Base-by-base conservation (phyloP, 768 basidiomycete genomes). In the Termitomyces sp. region DNA sequence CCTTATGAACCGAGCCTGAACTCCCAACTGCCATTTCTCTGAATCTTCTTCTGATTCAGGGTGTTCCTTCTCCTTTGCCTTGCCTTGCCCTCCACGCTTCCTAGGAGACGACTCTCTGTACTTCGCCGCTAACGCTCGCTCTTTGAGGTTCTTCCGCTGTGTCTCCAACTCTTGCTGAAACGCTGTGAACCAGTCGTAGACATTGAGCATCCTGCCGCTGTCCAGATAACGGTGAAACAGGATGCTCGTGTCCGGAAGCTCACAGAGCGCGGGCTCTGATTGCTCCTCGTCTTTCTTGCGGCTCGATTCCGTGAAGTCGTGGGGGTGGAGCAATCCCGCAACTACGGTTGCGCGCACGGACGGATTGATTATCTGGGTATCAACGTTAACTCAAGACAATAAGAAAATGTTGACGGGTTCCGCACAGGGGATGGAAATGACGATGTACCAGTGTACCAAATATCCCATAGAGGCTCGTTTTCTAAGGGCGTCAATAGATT, bases 131-230 rank as follows among this genome's bases (percentile, higher is more conserved):
- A 41, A 30, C 7, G 46, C 59, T 30, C 59, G 47, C 30, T 57
- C 57, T 53, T 61, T 63, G 12, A 67, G 53, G 14, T 71, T 62
- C 58, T 64, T 51, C n/a, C 71, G 66, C 70, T 88, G 88, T 1
- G 71, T 72, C 66, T 90, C 89, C 52, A 93, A 69, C 32, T 81
- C 86, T 21, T 76, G 68, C 32, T 80, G 77, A 67, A 94, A 94
- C 23, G 86, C 80, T 61, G 89, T 85, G 64, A 84, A 92, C 92
- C 91, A 93, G 68, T 94, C 92, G 66, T 89, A 92, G 2, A 91
- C 79, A 65, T 94, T 94, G 69, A 94, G 83, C 81, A 88, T 80
- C 71, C 79, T 85, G 44, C 89, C 89, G 46, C 88, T 87, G 63
- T 91, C 86, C 42, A 86, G 75, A 70, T 91, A 94, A 21, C 89